These are phyloP conservation scores for Arxiozyma slooffiae DNA, from an alignment of 1,139 yeast genomes.

Conservation along the genomic window DNA sequence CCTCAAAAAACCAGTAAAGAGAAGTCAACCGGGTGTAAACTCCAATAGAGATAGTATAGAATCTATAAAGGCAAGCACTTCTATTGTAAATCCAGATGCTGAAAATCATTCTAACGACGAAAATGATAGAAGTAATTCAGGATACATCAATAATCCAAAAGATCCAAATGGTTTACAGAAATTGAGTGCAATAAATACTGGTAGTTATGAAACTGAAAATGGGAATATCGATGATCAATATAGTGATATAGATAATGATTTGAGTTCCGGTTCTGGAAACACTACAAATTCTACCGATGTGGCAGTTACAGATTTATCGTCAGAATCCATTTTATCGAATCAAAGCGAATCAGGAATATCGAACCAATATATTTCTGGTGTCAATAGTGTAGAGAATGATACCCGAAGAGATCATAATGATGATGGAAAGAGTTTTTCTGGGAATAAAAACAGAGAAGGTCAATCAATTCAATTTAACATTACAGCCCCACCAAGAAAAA, in stretches of 20 bases:
- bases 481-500: conserved; percentile 15
- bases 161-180: no score
- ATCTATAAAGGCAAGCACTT: conserved; percentile 39
- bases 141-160: not conserved
- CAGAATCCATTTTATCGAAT: not conserved
- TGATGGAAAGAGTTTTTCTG: not conserved
- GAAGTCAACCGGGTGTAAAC: not conserved
- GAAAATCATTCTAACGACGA: not conserved
- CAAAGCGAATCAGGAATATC: not conserved
- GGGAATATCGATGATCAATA: not conserved
- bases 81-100: not conserved
- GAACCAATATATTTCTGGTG: conserved; percentile 3
- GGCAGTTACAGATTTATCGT: not conserved
- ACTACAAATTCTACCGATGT: not conserved
- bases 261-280: not conserved
- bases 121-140: not conserved
- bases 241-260: not conserved
- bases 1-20: not conserved
- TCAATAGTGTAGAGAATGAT: not conserved
- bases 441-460: not conserved
- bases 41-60: not conserved
- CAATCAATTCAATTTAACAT: conserved; percentile 23
- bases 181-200: not conserved
- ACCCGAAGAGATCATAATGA: not conserved
- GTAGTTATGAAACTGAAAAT: not conserved